Evolutionary conservation across 164 flowering plant species (phyloP).

Genomic region (Houttuynia cordata): DNA sequence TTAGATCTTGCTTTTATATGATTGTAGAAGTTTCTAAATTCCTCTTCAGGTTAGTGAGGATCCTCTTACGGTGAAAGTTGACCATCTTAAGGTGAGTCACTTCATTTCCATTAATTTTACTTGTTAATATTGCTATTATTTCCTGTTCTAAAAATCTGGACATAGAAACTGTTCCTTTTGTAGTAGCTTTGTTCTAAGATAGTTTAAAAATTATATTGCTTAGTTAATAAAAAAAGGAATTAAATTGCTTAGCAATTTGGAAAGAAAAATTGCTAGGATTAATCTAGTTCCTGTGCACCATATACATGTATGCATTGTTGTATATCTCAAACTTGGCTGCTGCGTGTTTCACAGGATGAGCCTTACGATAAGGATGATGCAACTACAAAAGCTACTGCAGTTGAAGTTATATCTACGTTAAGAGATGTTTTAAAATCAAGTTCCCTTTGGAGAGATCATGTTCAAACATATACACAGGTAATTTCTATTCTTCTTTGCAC

Average conservation of each 20-base stretch:
- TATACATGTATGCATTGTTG: not conserved
- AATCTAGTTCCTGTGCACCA: not conserved
- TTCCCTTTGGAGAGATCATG: slow-evolving; percentile 96
- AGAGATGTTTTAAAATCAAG: slow-evolving; percentile 83
- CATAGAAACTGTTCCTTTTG: not conserved
- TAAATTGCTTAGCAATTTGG: too few species aligned
- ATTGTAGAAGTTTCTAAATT: not conserved
- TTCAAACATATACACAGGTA: slow-evolving; percentile 83
- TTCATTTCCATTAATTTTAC: not conserved
- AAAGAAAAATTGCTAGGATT: not conserved
- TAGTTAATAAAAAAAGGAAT: too few species aligned
- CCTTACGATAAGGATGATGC: slow-evolving; percentile 89
- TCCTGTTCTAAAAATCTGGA: not conserved
- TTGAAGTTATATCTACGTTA: slow-evolving; percentile 87
- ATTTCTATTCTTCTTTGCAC: not conserved
- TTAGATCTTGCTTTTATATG: not conserved
- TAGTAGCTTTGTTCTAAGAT: not conserved
- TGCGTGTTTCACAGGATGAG: slow-evolving; percentile 46
- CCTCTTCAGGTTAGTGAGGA: slow-evolving; percentile 71
- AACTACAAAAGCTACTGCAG: slow-evolving; percentile 89
- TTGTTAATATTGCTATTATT: not conserved
- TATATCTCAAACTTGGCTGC: not conserved
- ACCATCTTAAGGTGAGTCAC: slow-evolving; percentile 77
- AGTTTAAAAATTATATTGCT: too few species aligned
- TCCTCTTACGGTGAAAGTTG: slow-evolving; percentile 95